Base-by-base conservation (phyloP, 768 basidiomycete genomes). In the Polyporus arcularius region DNA sequence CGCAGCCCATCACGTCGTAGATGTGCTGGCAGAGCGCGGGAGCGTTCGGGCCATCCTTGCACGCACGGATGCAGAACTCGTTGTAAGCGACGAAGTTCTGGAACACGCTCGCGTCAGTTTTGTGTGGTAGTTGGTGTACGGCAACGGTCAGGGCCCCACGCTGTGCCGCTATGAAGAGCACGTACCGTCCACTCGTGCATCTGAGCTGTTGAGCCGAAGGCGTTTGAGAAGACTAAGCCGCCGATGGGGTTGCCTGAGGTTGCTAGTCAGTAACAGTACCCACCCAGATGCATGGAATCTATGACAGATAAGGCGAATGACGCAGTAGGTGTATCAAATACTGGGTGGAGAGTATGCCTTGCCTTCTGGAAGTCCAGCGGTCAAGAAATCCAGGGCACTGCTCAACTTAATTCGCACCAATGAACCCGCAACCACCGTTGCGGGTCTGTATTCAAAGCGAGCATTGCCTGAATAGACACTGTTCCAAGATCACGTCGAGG, bases 11-110 rank as follows among this genome's bases (percentile, higher is more conserved):
- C 28, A 76, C 58, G 54, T 82, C 80, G 69, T 79, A 77, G 63
- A 88, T 84, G 64, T 86, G 86, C 65, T 89, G 78, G 70, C 88
- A 91, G 65, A 79, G 75, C 3, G 68, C 71, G 1, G 84, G 80
- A 2, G 86, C 83, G 26, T 72, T 74, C 28, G 82, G 80, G 7
- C 70, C 74, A n/a, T 73, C 73, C 57, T 83, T 84, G 72, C 88
- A 90, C 15, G 82, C 87, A 47, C 89, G 84, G 76, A 90, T 82
- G 75, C 89, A 92, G 75, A 90, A 92, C 63, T 82, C 72, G 48
- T 76, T 69, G 62, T 76, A 76, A 4, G 82, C 79, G 57, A 91
- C 77, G 67, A 87, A 89, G 72, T 87, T 85, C 85, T 87, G 64
- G 12, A 15, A 9, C 35, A 8, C 21, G 52, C 18, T 11, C 28